Evolutionary conservation across 139 green algal genomes (phyloP), one percentile per base, ranked within the genome.

Genomic region (Mesotaenium endlicherianum): DNA sequence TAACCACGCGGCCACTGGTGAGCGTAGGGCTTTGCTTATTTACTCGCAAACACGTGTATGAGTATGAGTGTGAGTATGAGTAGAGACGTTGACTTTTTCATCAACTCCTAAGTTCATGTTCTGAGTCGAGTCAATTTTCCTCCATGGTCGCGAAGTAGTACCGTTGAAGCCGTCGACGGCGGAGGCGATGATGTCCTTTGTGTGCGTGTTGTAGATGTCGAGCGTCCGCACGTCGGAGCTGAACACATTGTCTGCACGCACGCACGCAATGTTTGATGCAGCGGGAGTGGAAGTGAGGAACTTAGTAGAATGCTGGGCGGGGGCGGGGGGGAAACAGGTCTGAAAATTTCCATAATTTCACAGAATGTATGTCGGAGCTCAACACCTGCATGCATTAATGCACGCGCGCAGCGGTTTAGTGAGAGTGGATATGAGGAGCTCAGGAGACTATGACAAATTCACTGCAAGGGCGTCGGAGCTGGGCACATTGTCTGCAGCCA

Each of bases 81-180:
- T 31, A 43, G 17, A 5, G 47, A 47, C 31, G 38, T 3, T 43
- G 60, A 14, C 47, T 26, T 8, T 11, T 8, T 57, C 8, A 11
- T 8, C 8, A 11, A 74, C 36, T 8, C 36, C 8, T 8, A 43
- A 11, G 8, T 8, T 49, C 8, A 74, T 8, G 11, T 6, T 14
- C 38, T 34, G 36, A 74, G 60, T 26, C 31, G 69, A 49, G 69
- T 72, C 5, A 38, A 72, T 72, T 8, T 6, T 40, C 41, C 43
- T 8, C 11, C 41, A 38, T 72, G 20, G 5, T 31, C 34, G 8
- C 38, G 38, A 60, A 31, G n/a, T 70, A 4, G 30, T 36, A 77
- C 79, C 79, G 14, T 86, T 86, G 79, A 86, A 86, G 26, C 79
- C 79, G 17, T 84, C 34, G 6, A 86, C 70, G 20, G 60, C 8